Evolutionary conservation across 139 green algal species (phyloP).

Genomic region (Chlamydomonas incerta): DNA sequence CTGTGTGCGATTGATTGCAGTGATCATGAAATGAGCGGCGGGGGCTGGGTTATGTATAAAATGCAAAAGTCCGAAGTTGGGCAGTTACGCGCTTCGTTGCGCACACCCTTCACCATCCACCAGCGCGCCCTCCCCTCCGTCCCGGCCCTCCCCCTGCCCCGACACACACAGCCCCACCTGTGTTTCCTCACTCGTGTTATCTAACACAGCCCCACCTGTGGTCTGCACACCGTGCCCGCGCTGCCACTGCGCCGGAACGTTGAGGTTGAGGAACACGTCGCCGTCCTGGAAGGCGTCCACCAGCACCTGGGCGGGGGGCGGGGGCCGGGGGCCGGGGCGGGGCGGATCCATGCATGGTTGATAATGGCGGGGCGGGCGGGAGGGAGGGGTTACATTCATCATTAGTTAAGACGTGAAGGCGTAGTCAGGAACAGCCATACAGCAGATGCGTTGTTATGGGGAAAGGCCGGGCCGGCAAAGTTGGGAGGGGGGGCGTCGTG

Average conservation of each 20-base stretch:
- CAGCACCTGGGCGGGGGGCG: slow-evolving; percentile 4
- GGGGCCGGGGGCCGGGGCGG: background rate
- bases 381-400: no score
- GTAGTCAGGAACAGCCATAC: no score
- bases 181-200: no score
- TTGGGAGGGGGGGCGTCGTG: no score
- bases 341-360: background rate
- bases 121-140: background rate
- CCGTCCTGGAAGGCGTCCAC: slow-evolving; percentile 25
- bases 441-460: no score
- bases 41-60: no score
- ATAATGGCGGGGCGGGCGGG: background rate
- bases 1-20: background rate
- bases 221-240: background rate
- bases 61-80: no score
- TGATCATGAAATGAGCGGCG: no score
- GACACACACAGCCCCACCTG: background rate
- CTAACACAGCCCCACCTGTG: slow-evolving; percentile 35
- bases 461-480: no score
- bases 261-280: slow-evolving; percentile 40
- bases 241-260: slow-evolving; percentile 21
- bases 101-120: no score
- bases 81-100: no score
- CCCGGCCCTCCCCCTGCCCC: background rate
- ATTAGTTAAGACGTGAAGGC: no score